Conservation (phyloP, 2,329 filamentous ascomycete genomes). For the Aspergillus versicolor region DNA sequence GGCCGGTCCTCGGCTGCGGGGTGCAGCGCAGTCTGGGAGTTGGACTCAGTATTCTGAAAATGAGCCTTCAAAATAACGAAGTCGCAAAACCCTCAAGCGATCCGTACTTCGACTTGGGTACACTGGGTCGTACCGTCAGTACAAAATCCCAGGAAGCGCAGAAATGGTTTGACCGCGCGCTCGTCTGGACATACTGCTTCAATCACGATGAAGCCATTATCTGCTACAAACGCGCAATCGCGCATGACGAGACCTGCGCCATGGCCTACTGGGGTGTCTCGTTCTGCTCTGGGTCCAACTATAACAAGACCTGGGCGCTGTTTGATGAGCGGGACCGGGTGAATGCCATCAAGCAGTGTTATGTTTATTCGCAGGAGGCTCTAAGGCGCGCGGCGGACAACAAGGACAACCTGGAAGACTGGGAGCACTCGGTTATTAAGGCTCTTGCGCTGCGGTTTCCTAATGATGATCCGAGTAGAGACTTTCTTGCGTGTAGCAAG, state of each 20-base stretch:
- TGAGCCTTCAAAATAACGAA: too few species aligned
- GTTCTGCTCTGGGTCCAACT: conserved; percentile 52
- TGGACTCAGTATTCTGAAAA: too few species aligned
- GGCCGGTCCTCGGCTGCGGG: too few species aligned
- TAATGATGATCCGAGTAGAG: not conserved
- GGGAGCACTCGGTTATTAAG: not conserved
- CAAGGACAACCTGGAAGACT: not conserved
- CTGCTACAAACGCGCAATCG: conserved; percentile 48
- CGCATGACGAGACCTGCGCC: conserved; percentile 42
- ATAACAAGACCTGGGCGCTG: conserved; percentile 54
- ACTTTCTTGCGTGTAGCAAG: not conserved
- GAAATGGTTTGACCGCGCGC: conserved; percentile 68
- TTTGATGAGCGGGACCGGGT: conserved; percentile 46
- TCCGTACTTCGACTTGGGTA: not conserved
- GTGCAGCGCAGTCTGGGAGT: too few species aligned
- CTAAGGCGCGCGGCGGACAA: conserved; percentile 28
- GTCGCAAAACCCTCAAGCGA: not conserved
- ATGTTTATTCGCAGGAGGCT: conserved; percentile 47
- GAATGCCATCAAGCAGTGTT: conserved; percentile 42
- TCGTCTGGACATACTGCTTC: conserved; percentile 74
- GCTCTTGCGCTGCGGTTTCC: not conserved
- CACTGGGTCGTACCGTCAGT: conserved; percentile 40
- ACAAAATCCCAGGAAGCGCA: conserved; percentile 55
- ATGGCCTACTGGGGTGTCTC: conserved; percentile 53
- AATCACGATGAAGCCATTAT: conserved; percentile 69